Evolutionary conservation across 176 grass and related monocot species (phyloP), one percentile per base, ranked within the genome.

Genomic region (Phoenix roebelenii): DNA sequence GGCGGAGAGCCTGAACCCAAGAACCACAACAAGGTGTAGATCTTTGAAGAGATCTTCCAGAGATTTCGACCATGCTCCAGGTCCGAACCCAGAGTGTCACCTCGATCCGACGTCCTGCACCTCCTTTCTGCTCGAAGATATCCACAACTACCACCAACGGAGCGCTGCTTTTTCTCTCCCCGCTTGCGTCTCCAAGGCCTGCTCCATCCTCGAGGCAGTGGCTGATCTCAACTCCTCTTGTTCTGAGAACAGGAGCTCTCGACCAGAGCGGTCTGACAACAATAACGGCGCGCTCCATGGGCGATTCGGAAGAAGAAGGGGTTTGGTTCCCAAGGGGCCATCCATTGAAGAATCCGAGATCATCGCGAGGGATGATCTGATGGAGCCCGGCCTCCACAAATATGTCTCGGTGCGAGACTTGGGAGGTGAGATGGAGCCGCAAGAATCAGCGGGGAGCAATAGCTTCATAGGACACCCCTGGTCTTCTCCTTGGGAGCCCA

Each of bases 181-280:
- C 2, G 93, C 81, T 24, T 97, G 93, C 28, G 80, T 97, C 28
- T 92, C 93, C 4, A 92, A 97, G 79, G 87, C 93, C 63, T 91
- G 83, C 63, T 97, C 93, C n/a, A 97, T 97, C 49, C 84, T 97
- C 2, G 87, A 97, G 71, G 93, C 93, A 3, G 93, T 97, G 15
- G 93, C 87, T 0, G 84, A 92, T 32, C 85, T 97, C 73, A 88
- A 97, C 72, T 92, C 87, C 0, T 80, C 81, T 0, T 80, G 85
- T 0, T 85, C 93, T 14, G 84, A 85, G 52, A 82, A 76, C 63
- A 80, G 61, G 73, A 81, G 63, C 70, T 71, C 65, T 16, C 73
- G 72, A 5, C 48, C 72, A 7, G 74, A 77, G 3, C 44, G 54
- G 12, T 81, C 71, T 4, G 64, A 17, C 66, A 67, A 81, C 18